Conservation (phyloP, 257 asterid genomes). For the Solanum chiquidenum region DNA sequence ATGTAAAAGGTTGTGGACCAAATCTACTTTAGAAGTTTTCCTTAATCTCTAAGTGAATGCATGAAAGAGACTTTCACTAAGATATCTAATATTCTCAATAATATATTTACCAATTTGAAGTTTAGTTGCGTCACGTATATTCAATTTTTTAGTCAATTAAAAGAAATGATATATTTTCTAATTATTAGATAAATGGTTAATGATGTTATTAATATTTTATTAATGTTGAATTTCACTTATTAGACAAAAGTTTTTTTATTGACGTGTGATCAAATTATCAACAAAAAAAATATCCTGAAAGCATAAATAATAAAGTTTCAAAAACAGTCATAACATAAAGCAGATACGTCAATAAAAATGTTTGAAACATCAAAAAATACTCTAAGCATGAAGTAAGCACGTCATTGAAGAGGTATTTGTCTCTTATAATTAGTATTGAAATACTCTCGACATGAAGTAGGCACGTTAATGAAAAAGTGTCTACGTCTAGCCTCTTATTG, state of each 20-base stretch:
- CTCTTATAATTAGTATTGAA: neutral
- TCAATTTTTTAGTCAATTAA: neutral
- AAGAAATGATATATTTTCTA: neutral
- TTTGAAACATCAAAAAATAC: neutral
- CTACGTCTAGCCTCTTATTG: neutral
- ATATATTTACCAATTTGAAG: neutral
- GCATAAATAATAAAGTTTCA: neutral
- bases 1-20: neutral
- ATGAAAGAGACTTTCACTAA: neutral
- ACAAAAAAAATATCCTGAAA: neutral
- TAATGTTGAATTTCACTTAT: neutral
- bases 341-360: neutral
- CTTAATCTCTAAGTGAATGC: constrained; percentile 1
- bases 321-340: neutral
- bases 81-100: neutral
- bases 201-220: neutral
- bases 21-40: neutral
- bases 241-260: neutral
- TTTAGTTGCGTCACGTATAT: neutral
- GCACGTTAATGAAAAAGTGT: neutral
- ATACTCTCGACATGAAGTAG: neutral
- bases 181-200: too few relatives aligned
- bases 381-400: neutral
- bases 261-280: neutral
- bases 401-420: fast-evolving